Evolutionary conservation across 2,329 filamentous ascomycete species (phyloP), one percentile per base, ranked within the genome.

Genomic region (Aspergillus caelatus): DNA sequence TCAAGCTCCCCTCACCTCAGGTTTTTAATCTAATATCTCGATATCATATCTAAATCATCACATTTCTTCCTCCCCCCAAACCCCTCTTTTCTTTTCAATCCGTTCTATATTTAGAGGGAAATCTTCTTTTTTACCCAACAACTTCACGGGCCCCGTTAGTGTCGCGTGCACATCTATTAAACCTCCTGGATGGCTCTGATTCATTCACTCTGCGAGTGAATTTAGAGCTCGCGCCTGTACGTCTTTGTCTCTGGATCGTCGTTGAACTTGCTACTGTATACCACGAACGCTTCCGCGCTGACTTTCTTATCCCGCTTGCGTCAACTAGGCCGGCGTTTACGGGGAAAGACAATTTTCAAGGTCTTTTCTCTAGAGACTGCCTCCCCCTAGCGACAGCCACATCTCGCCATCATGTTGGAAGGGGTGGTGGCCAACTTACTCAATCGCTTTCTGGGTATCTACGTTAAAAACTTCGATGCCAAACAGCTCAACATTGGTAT

Each of bases 361-460:
- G 45, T 6, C 21, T 54, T 54, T 54, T 36, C 30, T 23, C 52
- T 21, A 54, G 52, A 39, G 52, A 23, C 52, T 36, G 10, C 19
- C 28, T 16, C 30, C 63, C 46, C 62, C 89, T 88, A 90, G 88
- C 90, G 75, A 93, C 87, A 91, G 86, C 88, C 83, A 77, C 76
- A 78, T 71, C 72, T 78, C 78, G 78, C 82, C 85, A 85, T 78
- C 74, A 99, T 99, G 95, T 88, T 99, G 82, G 95, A 99, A 86
- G 92, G 94, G 71, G 86, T 99, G 72, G 95, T 98, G 68, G 93
- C 95, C 73, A 96, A 94, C 81, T 86, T 99, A 84, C 90, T 99
- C 73, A 99, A 99, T 84, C 91, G 96, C 84, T 98, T 99, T 82
- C 83, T 99, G 88, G 96, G 95, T 86, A 97, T 98, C 91, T 99